Conservation (phyloP, 2,329 filamentous ascomycete genomes). For the Clonostachys sp. region DNA sequence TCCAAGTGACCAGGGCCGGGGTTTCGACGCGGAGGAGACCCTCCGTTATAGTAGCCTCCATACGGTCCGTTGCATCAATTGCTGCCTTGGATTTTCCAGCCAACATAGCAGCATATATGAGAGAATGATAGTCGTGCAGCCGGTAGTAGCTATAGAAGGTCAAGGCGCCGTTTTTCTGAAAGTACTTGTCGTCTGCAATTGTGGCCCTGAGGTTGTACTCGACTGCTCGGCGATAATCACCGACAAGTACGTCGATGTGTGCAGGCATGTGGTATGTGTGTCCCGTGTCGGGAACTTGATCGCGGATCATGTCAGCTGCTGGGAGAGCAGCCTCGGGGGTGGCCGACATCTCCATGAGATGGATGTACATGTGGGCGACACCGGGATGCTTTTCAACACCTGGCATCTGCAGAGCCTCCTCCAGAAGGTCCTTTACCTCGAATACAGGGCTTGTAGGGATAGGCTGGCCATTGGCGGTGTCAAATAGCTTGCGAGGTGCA, state of each 20-base stretch:
- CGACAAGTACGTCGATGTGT: constrained; percentile 13
- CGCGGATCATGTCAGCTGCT: constrained; percentile 11
- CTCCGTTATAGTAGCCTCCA: constrained; percentile 59
- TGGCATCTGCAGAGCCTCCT: constrained; percentile 4
- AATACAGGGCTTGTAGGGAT: constrained; percentile 6
- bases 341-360: constrained; percentile 15
- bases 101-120: constrained; percentile 74
- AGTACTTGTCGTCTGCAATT: constrained; percentile 59
- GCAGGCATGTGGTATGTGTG: constrained; percentile 15
- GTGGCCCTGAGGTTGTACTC: constrained; percentile 61
- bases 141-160: constrained; percentile 74
- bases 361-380: constrained; percentile 13
- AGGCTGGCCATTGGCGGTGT: constrained; percentile 6
- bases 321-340: constrained; percentile 10
- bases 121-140: constrained; percentile 67
- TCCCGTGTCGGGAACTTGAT: constrained; percentile 10
- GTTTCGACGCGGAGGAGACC: constrained; percentile 53
- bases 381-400: constrained; percentile 10
- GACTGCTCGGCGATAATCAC: constrained; percentile 53
- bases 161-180: constrained; percentile 46
- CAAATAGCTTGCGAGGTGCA: constrained; percentile 8
- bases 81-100: constrained; percentile 58
- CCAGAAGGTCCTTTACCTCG: constrained; percentile 8
- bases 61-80: constrained; percentile 48
- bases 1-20: constrained; percentile 67